Evolutionary conservation across 495 filamentous ascomycete species (phyloP), one percentile per base, ranked within the genome.

Genomic region (Xylaria telfairii): DNA sequence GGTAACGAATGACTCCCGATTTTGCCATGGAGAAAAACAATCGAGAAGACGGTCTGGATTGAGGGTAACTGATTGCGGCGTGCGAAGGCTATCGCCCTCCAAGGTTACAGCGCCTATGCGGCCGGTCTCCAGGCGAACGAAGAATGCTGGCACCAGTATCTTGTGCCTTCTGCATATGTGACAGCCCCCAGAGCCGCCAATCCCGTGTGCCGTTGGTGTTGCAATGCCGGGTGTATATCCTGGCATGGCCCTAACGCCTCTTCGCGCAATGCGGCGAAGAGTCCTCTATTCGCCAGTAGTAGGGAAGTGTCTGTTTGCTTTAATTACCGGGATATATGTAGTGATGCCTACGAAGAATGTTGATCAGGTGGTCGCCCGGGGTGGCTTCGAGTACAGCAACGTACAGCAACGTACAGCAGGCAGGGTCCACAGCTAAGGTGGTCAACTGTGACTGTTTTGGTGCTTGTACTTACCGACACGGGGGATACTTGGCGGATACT

Each of bases 401-500:
- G 34, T 37, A 8, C 19, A 49, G n/a, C 47, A 28, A 10, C 19
- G 15, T 46, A 46, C 44, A 24, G 26, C 30, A 32, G 26, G 26
- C 9, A 56, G 26, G 15, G 26, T 15, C 53, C 24, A 28, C 53
- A 56, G 53, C 26, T 56, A 15, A 12, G 21, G 13, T 5, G 17
- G 19, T 39, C 30, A 37, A 39, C 19, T 60, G 56, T 34, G 56
- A 39, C 32, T n/a, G 32, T 10, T 8, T n/a, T 60, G 8, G 56
- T 24, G 5, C 32, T n/a, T 26, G 59, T 24, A 62, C 21, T 66
- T 66, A 66, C 64, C 64, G 64, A 66, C 64, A 54, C 46, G 34
- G 54, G 64, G 64, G 46, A 54, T 66, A 54, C 47, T 66, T 26
- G n/a, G 34, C 64, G 64, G 64, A 32, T 66, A 54, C 47, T 24